These are phyloP conservation scores for Quercus lobata DNA, from an alignment of 331 rosid species.

Conservation along the genomic window DNA sequence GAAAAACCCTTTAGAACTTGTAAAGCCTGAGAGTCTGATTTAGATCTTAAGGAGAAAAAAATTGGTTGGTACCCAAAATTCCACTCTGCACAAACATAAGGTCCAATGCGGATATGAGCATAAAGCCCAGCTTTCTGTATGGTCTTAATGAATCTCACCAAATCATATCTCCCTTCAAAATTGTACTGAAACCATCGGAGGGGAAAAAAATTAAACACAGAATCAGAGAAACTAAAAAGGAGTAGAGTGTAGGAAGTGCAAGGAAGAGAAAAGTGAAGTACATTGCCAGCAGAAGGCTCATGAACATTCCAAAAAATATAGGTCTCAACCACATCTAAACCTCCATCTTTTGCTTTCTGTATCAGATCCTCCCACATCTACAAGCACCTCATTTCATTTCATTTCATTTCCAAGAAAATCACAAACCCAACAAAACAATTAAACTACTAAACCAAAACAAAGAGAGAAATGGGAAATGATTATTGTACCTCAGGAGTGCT, in stretches of 20 bases:
- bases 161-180: slow-evolving; percentile 89
- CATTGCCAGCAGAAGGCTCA: slow-evolving; percentile 96
- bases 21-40: background rate
- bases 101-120: slow-evolving; percentile 97
- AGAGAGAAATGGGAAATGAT: background rate
- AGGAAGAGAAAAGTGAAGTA: slow-evolving; percentile 33
- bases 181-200: slow-evolving; percentile 58
- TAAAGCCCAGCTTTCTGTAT: slow-evolving; percentile 89
- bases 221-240: background rate
- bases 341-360: slow-evolving; percentile 92
- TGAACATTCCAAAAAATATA: slow-evolving; percentile 97
- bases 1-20: background rate
- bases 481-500: slow-evolving; percentile 88
- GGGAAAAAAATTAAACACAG: slow-evolving; percentile 10
- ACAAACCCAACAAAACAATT: slow-evolving; percentile 1
- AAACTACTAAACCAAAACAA: background rate
- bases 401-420: slow-evolving; percentile 16
- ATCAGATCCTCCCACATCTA: slow-evolving; percentile 99
- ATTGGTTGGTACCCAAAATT: slow-evolving; percentile 74
- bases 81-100: slow-evolving; percentile 99
- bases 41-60: background rate
- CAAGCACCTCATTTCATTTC: slow-evolving; percentile 8
- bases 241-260: background rate
- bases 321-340: slow-evolving; percentile 92
- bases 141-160: slow-evolving; percentile 84